Base-by-base conservation (phyloP, 768 basidiomycete genomes). In the Strobilomyces echinocephalus region DNA sequence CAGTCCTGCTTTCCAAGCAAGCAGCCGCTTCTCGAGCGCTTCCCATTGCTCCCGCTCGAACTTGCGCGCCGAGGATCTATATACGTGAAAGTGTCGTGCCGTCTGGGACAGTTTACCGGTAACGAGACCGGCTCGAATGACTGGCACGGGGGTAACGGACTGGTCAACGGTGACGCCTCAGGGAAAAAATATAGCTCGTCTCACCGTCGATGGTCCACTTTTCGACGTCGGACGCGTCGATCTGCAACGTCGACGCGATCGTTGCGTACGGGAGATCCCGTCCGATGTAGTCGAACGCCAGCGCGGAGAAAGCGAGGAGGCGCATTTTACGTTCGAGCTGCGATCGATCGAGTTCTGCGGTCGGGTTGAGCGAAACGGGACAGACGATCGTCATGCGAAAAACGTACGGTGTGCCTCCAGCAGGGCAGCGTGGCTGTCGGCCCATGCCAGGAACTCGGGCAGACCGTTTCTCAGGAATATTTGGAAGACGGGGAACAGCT, bases 151-250 rank as follows among this genome's bases (percentile, higher is more conserved):
- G 24, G 51, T 21, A 6, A 30, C 24, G 4, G 24, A 24, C 24
- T 36, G 16, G 8, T 57, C 35, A 56, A 41, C 42, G 24, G 24
- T 5, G 7, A 7, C 26, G 21, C 5, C 7, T 20, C 42, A 3
- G 0, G 30, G 31, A 30, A 9, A 9, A 30, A 6, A 30, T 4
- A 40, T 18, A 8, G 49, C 50, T 43, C 30, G 12, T 58, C 75
- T 55, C 63, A 91, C 91, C 85, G 71, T 93, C 89, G 57, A 94
- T 93, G 38, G 84, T 83, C 89, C 90, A 93, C 62, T 80, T 84
- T 67, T 94, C 92, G 28, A 94, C 89, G 54, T 88, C 75, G 24
- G 78, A 73, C 20, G 69, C 55, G 24, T 83, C 78, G 8, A 91
- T 81, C 58, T 88, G 80, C 41, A 94, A 71, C 12, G 80, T 75